These are phyloP conservation scores for Erysimum pusillum DNA, from an alignment of 441 rosid species.

Conservation along the genomic window DNA sequence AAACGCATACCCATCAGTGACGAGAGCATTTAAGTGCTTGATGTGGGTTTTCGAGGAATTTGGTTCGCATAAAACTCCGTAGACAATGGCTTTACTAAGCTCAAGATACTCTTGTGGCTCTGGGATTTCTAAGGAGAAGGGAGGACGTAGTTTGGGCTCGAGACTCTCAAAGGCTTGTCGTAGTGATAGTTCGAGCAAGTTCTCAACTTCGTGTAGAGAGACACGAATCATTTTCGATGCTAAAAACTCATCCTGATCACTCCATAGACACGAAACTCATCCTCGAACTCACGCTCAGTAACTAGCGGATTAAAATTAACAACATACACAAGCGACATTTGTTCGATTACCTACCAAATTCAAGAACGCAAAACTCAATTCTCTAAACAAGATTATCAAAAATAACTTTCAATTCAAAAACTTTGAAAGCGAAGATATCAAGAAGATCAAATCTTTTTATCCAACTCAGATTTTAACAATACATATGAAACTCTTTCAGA, in stretches of 20 bases:
- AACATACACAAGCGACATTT: constrained; percentile 72
- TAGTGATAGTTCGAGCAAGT: constrained; percentile 60
- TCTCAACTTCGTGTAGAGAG: constrained; percentile 57
- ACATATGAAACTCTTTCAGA: neutral
- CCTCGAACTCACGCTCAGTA: constrained; percentile 74
- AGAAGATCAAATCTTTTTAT: neutral
- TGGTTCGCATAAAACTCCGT: constrained; percentile 63
- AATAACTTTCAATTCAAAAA: neutral
- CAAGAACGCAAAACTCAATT: neutral
- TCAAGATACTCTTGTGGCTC: constrained; percentile 59
- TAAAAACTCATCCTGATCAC: constrained; percentile 50
- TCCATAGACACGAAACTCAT: constrained; percentile 69
- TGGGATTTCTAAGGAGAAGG: constrained; percentile 65
- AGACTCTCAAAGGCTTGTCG: constrained; percentile 65
- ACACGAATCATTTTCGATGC: constrained; percentile 42
- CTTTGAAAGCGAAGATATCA: neutral
- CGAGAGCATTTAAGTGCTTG: constrained; percentile 74
- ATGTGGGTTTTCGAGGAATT: constrained; percentile 55
- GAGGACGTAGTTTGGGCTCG: constrained; percentile 62
- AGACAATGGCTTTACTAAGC: constrained; percentile 72
- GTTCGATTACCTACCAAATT: constrained; percentile 10
- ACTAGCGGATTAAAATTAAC: constrained; percentile 75
- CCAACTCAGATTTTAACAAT: constrained; percentile 7
- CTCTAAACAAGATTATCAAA: neutral
- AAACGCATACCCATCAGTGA: constrained; percentile 75